These are phyloP conservation scores for Aspergillus olivimuriae DNA, from an alignment of 495 filamentous ascomycete species.

Conservation along the genomic window DNA sequence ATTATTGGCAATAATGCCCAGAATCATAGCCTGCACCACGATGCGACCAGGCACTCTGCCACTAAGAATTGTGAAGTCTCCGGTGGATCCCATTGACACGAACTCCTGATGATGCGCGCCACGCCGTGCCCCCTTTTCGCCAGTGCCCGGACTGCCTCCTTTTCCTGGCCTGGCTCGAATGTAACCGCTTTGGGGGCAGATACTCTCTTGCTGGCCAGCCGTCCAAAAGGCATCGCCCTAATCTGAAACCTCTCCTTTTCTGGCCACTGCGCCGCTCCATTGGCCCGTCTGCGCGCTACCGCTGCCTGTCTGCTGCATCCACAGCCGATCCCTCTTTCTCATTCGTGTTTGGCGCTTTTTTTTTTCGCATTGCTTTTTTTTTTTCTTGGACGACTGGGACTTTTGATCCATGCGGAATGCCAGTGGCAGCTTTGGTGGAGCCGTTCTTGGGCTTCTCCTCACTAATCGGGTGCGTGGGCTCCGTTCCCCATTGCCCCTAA, in stretches of 20 bases:
- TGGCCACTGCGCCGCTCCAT: neutral
- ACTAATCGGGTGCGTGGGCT: constrained; percentile 32
- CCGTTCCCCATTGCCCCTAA: constrained; percentile 34
- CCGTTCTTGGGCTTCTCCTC: constrained; percentile 18
- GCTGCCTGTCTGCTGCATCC: neutral
- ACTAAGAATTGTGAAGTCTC: too few relatives aligned
- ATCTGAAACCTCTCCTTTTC: neutral
- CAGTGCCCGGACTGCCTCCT: too few relatives aligned
- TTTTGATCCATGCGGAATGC: constrained; percentile 11
- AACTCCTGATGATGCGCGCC: too few relatives aligned
- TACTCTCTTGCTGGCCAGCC: neutral
- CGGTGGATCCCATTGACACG: too few relatives aligned
- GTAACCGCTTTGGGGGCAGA: too few relatives aligned
- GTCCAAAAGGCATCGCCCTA: neutral
- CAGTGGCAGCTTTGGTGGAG: constrained; percentile 33
- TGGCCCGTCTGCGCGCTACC: neutral
- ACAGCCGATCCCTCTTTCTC: constrained; percentile 13
- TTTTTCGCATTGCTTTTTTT: constrained; percentile 3
- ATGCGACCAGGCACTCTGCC: too few relatives aligned
- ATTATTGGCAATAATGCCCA: too few relatives aligned
- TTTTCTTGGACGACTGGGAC: neutral
- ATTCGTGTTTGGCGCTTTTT: constrained; percentile 2
- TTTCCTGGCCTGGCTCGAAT: too few relatives aligned
- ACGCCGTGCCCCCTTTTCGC: too few relatives aligned
- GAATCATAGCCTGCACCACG: too few relatives aligned